These are phyloP conservation scores for Yueomyces sinensis DNA, from an alignment of 805 yeast species.

Conservation along the genomic window DNA sequence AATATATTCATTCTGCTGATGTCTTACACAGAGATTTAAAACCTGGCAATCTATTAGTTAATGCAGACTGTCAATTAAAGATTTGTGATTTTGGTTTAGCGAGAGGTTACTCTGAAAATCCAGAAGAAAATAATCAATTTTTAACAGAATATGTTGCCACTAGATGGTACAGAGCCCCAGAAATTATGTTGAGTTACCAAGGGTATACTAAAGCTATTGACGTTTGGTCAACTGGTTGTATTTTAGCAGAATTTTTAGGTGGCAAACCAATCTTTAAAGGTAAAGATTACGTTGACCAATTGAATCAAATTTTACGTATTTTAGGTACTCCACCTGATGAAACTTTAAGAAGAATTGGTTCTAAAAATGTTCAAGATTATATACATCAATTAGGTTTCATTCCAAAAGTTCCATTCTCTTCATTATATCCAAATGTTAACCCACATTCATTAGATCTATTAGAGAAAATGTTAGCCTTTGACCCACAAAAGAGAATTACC, in stretches of 20 bases:
- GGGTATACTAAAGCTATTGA: constrained; percentile 94
- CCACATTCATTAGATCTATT: constrained; percentile 77
- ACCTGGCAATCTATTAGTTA: constrained; percentile 85
- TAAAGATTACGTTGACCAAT: constrained; percentile 89
- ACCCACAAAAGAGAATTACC: constrained; percentile 71
- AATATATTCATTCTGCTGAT: constrained; percentile 82
- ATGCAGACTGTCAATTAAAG: constrained; percentile 92
- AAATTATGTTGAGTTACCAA: constrained; percentile 88
- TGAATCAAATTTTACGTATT: constrained; percentile 73
- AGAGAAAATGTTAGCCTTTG: constrained; percentile 69
- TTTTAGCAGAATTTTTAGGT: constrained; percentile 83
- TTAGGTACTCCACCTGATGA: constrained; percentile 86
- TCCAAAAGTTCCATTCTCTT: constrained; percentile 61
- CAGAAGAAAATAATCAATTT: constrained; percentile 82
- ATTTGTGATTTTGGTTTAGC: constrained; percentile 96
- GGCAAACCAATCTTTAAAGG: constrained; percentile 91
- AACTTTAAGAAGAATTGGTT: constrained; percentile 58
- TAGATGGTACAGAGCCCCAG: constrained; percentile 98
- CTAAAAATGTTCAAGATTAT: constrained; percentile 82
- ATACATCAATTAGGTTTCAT: constrained; percentile 75
- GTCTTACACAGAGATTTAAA: constrained; percentile 89
- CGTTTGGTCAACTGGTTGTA: constrained; percentile 97
- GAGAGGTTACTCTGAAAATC: constrained; percentile 73
- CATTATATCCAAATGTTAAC: constrained; percentile 72
- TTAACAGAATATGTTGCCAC: constrained; percentile 97